Evolutionary conservation across 2,329 filamentous ascomycete species (phyloP).

Genomic region (Thielaviopsis populi): DNA sequence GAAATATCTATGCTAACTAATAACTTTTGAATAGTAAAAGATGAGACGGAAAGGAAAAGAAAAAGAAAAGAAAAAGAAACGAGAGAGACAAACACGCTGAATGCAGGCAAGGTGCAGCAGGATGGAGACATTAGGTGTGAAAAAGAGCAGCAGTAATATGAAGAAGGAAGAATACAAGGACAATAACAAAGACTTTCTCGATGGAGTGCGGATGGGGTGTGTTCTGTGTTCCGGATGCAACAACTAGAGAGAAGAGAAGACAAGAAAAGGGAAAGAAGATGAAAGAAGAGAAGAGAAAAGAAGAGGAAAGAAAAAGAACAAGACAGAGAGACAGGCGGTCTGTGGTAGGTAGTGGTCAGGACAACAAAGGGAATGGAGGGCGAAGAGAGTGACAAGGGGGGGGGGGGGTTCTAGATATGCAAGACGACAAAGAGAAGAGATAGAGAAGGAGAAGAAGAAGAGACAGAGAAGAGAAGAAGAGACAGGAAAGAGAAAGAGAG

Average conservation of each 20-base stretch:
- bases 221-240: slow-evolving; percentile 8
- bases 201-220: not conserved
- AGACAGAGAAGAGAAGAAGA: not conserved
- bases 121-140: not conserved
- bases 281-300: not conserved
- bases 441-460: not conserved
- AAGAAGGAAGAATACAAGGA: not conserved
- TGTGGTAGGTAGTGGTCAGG: no score
- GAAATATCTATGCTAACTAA: slow-evolving; percentile 4
- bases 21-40: slow-evolving; percentile 12
- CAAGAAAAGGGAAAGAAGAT: no score
- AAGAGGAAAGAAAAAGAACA: not conserved
- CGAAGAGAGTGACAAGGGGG: not conserved
- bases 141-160: not conserved
- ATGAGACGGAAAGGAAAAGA: slow-evolving; percentile 15
- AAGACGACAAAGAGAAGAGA: not conserved
- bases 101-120: slow-evolving; percentile 1
- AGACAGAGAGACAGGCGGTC: no score
- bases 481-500: not conserved
- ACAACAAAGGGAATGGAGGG: not conserved
- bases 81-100: slow-evolving; percentile 10
- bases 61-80: slow-evolving; percentile 14
- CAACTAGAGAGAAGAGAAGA: slow-evolving; percentile 16
- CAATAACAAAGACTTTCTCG: not conserved
- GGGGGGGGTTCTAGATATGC: not conserved